Evolutionary conservation across 208 protist genomes (phyloP).

Genomic region (Crithidia expoeki): DNA sequence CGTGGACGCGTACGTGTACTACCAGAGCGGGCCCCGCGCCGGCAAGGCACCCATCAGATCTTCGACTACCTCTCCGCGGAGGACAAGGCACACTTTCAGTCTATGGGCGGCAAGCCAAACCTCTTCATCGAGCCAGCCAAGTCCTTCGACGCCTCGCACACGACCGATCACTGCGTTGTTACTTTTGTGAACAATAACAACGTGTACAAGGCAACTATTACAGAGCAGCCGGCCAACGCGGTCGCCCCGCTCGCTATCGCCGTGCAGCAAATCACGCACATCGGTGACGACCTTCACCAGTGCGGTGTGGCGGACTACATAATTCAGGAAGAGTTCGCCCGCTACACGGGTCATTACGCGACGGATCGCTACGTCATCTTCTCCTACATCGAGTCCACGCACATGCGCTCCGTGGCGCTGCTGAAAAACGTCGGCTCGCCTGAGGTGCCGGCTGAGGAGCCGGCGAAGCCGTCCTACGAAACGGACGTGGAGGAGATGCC

Average conservation of each 20-base stretch:
- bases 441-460: slow-evolving; percentile 18
- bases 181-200: slow-evolving; percentile 82
- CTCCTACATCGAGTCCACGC: slow-evolving; percentile 78
- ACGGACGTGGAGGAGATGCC: slow-evolving; percentile 65
- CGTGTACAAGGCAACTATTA: slow-evolving; percentile 66
- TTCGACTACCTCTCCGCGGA: slow-evolving; percentile 58
- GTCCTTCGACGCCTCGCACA: slow-evolving; percentile 19
- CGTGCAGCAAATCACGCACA: slow-evolving; percentile 65
- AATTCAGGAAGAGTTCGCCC: slow-evolving; percentile 92
- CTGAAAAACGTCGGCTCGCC: slow-evolving; percentile 42
- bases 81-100: slow-evolving; percentile 43
- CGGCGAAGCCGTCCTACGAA: slow-evolving; percentile 17
- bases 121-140: slow-evolving; percentile 50
- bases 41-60: slow-evolving; percentile 50
- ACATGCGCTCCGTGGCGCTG: slow-evolving; percentile 63
- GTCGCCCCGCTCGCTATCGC: slow-evolving; percentile 37
- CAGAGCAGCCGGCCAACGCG: slow-evolving; percentile 29
- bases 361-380: slow-evolving; percentile 72
- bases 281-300: slow-evolving; percentile 66
- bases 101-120: slow-evolving; percentile 48
- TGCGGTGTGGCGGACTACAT: slow-evolving; percentile 90
- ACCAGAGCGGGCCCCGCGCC: slow-evolving; percentile 42
- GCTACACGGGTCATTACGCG: slow-evolving; percentile 87
- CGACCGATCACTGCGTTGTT: slow-evolving; percentile 32
- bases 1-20: slow-evolving; percentile 69